A percentile compares a stretch with the other conserved stretches of the same genome.
Conservation (phyloP, 306 rosid genomes). For the Sphenostylis stenocarpa region DNA sequence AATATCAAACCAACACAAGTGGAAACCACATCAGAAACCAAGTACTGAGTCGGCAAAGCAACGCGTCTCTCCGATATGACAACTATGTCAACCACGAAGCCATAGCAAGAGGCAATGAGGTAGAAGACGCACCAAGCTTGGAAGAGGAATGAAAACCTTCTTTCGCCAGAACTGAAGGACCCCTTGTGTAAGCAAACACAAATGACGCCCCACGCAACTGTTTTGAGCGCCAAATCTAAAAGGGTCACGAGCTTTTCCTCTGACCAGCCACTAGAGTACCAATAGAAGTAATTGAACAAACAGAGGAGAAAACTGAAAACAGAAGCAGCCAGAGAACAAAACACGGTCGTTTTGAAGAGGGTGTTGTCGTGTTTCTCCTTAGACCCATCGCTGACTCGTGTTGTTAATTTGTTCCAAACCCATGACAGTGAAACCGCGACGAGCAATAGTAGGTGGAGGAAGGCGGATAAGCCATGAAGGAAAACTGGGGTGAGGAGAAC, state of each 20-base stretch:
- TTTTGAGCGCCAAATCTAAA: constrained; percentile 43
- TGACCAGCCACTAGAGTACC: constrained; percentile 39
- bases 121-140: constrained; percentile 48
- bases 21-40: constrained; percentile 46
- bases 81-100: constrained; percentile 33
- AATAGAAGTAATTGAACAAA: constrained; percentile 30
- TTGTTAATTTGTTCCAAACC: constrained; percentile 19
- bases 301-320: constrained; percentile 29
- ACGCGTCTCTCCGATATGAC: constrained; percentile 19
- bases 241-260: constrained; percentile 45
- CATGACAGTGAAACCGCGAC: constrained; percentile 24
- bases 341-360: constrained; percentile 15
- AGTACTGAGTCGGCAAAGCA: constrained; percentile 19
- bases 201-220: constrained; percentile 43
- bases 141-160: constrained; percentile 38
- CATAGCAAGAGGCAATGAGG: constrained; percentile 38
- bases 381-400: background rate
- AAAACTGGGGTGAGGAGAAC: constrained; percentile 43
- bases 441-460: constrained; percentile 37
- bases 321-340: constrained; percentile 40
- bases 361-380: constrained; percentile 11
- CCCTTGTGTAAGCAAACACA: constrained; percentile 28
- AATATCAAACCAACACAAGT: constrained; percentile 36
- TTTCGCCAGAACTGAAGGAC: constrained; percentile 33
- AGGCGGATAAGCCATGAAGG: constrained; percentile 33